Percentiles rank a stretch among this genome's conserved stretches.
Conservation (phyloP, 2,329 filamentous ascomycete genomes). For the Pseudopithomyces chartarum region DNA sequence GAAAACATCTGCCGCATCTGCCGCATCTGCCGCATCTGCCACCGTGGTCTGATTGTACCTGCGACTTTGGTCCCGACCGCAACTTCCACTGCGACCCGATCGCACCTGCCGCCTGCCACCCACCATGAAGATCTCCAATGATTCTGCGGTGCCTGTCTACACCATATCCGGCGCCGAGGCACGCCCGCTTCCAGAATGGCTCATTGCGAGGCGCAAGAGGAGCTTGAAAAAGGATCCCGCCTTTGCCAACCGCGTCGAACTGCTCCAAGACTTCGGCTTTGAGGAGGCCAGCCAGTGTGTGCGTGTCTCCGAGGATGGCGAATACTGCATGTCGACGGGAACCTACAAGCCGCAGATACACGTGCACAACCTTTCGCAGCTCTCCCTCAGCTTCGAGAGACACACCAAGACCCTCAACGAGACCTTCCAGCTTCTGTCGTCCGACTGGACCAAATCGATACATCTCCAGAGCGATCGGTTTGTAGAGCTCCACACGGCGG, state of each 20-base stretch:
- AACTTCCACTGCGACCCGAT: not conserved
- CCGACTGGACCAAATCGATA: slow-evolving; percentile 91
- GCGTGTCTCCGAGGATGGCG: slow-evolving; percentile 88
- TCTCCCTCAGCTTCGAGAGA: slow-evolving; percentile 90
- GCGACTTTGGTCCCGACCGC: not conserved
- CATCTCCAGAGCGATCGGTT: slow-evolving; percentile 91
- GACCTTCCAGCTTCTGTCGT: slow-evolving; percentile 84
- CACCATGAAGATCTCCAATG: slow-evolving; percentile 79
- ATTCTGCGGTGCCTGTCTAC: slow-evolving; percentile 86
- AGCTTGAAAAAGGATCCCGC: slow-evolving; percentile 91
- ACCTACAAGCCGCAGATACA: slow-evolving; percentile 85
- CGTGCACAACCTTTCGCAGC: slow-evolving; percentile 89
- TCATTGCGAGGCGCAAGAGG: slow-evolving; percentile 79
- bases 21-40: too few relatives aligned
- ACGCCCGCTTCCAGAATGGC: slow-evolving; percentile 91
- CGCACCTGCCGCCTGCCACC: not conserved
- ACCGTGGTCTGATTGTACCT: not conserved
- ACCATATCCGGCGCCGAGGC: slow-evolving; percentile 91
- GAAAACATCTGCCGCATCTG: not conserved
- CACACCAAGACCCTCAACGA: slow-evolving; percentile 93
- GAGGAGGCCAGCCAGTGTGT: slow-evolving; percentile 93
- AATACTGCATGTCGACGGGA: slow-evolving; percentile 61
- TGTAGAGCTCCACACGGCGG: slow-evolving; percentile 90
- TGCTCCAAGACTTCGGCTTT: slow-evolving; percentile 97
- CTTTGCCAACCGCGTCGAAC: slow-evolving; percentile 90